A percentile compares a stretch with the other conserved stretches of the same genome.
These are phyloP conservation scores for Komagataea norvegica DNA, from an alignment of 1,139 yeast genomes.

Conservation along the genomic window DNA sequence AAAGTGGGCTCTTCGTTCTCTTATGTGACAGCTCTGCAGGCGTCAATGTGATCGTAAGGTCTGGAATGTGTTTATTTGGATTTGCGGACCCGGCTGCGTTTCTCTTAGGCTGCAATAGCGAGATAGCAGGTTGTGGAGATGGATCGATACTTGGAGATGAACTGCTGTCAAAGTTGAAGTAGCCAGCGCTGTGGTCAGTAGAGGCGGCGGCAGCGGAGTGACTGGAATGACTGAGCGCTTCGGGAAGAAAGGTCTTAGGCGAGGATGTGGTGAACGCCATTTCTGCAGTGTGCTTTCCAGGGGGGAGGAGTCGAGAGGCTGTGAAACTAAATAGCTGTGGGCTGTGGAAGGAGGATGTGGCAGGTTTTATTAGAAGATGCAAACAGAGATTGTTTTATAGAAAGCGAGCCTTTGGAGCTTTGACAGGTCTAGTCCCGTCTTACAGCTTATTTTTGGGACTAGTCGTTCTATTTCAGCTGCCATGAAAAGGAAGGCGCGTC, in stretches of 20 bases:
- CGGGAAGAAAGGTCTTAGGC: conserved; percentile 10
- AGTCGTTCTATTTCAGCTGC: not conserved
- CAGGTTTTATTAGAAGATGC: not conserved
- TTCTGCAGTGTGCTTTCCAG: too few species aligned
- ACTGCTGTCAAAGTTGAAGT: conserved; percentile 13
- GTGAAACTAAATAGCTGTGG: too few species aligned
- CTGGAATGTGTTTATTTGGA: conserved; percentile 2
- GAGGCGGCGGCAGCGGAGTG: not conserved
- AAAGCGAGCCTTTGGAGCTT: not conserved
- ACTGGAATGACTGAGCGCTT: too few species aligned
- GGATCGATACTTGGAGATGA: not conserved
- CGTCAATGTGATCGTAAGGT: conserved; percentile 5
- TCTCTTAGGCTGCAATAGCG: not conserved
- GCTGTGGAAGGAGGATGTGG: not conserved
- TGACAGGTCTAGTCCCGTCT: not conserved
- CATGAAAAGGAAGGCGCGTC: not conserved
- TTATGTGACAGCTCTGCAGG: not conserved
- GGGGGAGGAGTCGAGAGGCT: too few species aligned
- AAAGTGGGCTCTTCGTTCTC: conserved; percentile 5
- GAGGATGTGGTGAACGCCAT: conserved; percentile 16
- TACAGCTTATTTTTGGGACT: not conserved
- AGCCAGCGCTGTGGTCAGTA: conserved; percentile 6
- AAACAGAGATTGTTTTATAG: not conserved
- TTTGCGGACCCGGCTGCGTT: not conserved
- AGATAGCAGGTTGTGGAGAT: too few species aligned